Evolutionary conservation across 345 rosid genomes (phyloP), one percentile per base, ranked within the genome.

Genomic region (Pugionium dolabratum): DNA sequence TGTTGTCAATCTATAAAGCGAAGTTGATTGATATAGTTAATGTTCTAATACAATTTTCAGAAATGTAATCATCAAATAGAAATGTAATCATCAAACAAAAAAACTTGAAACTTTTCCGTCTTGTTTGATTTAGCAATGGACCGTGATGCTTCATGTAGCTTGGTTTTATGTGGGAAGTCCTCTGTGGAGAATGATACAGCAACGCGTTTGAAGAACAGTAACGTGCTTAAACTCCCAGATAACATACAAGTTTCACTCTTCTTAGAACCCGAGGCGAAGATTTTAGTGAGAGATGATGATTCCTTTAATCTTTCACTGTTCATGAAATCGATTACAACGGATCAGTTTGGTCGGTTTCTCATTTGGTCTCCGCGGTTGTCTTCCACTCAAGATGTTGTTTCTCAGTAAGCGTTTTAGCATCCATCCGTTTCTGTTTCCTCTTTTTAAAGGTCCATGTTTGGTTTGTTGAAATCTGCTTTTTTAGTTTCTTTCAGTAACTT

Each of bases 381-480:
- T 60, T 90, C 96, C 2, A 93, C 96, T 26, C 99, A 93, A 4
- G 96, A 90, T 40, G 70, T 90, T 42, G 77, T 90, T 71, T 84
- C 96, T 36, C 79, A 76, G 96, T 93, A 79, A 80, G 96, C 58
- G 10, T 62, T 47, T 2, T 36, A 33, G 29, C 9, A 39, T 62
- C 25, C 6, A n/a, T 39, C 25, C 11, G 42, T 56, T n/a, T 39
- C 6, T 10, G 29, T 62, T 28, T 18, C 10, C 10, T 32, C 33
- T 40, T 46, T 4, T 1, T 18, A 18, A 33, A 41, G 63, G 37
- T 57, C 18, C 40, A 26, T 18, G 7, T 4, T n/a, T 35, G 55
- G 10, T 27, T 31, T 66, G 18, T 56, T 55, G 10, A 59, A 62
- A 27, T 50, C 42, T 60, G 60, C 18, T 3, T 42, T 56, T 71